Percentiles rank a stretch among this genome's conserved stretches.
phyloP scores from a whole-genome alignment of 306 rosid species.

The Castanospermum australe region DNA sequence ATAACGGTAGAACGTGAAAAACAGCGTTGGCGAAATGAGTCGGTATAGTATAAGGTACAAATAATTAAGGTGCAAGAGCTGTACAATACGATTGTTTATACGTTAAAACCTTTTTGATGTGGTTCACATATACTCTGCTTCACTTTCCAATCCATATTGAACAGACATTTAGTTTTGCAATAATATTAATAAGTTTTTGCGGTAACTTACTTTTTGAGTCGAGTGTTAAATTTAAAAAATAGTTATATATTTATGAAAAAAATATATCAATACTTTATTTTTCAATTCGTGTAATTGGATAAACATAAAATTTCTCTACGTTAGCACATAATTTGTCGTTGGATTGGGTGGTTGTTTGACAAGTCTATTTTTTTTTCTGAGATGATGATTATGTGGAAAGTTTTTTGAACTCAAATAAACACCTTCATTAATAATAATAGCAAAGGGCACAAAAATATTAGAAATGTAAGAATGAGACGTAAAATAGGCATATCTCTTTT shows the following conservation, averaged over 20 bases:
- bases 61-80: not conserved
- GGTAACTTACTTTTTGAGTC: no score
- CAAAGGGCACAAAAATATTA: no score
- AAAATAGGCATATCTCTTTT: no score
- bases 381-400: not conserved
- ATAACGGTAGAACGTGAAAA: slow-evolving; percentile 40
- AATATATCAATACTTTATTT: no score
- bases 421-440: not conserved
- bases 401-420: not conserved
- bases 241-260: no score
- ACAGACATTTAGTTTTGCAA: no score
- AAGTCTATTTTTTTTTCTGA: not conserved
- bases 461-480: no score
- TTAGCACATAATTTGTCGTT: not conserved
- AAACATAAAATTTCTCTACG: not conserved
- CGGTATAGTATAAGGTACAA: not conserved
- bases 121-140: not conserved
- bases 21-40: slow-evolving; percentile 19
- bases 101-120: slow-evolving; percentile 9
- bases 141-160: not conserved
- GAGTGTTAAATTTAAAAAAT: no score
- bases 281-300: not conserved
- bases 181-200: no score
- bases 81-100: slow-evolving; percentile 30
- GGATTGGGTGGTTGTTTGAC: not conserved